Conservation (phyloP, 768 basidiomycete species). For the Pleurotus tuber-regium region DNA sequence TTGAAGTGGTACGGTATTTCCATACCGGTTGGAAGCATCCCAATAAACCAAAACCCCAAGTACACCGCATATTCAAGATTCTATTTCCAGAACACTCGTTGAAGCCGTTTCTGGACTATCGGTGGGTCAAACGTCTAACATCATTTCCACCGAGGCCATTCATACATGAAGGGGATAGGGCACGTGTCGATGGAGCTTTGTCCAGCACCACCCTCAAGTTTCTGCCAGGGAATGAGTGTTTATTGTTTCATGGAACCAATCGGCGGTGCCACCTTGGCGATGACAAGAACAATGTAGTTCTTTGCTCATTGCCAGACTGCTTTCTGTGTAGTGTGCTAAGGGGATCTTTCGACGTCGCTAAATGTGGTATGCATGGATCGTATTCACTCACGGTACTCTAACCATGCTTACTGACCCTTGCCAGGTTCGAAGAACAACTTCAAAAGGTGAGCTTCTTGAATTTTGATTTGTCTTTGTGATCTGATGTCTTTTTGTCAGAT, state of each 20-base stretch:
- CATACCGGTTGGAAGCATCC: constrained; percentile 55
- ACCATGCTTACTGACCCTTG: background rate
- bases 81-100: constrained; percentile 42
- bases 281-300: constrained; percentile 38
- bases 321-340: constrained; percentile 56
- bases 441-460: constrained; percentile 31
- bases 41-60: constrained; percentile 45
- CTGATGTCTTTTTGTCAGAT: constrained; percentile 32
- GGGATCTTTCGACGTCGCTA: constrained; percentile 56
- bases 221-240: constrained; percentile 46
- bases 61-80: constrained; percentile 52
- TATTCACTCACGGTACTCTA: background rate
- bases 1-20: constrained; percentile 48
- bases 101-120: constrained; percentile 43
- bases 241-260: constrained; percentile 69
- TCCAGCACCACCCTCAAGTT: constrained; percentile 1
- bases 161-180: background rate
- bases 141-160: background rate
- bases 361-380: constrained; percentile 44
- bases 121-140: constrained; percentile 30
- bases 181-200: background rate
- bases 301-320: constrained; percentile 50
- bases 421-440: constrained; percentile 56
- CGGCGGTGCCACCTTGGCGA: constrained; percentile 59
- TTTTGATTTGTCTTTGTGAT: background rate